phyloP scores from a whole-genome alignment of 164 flowering plant genomes.

The Stephania cephalantha region DNA sequence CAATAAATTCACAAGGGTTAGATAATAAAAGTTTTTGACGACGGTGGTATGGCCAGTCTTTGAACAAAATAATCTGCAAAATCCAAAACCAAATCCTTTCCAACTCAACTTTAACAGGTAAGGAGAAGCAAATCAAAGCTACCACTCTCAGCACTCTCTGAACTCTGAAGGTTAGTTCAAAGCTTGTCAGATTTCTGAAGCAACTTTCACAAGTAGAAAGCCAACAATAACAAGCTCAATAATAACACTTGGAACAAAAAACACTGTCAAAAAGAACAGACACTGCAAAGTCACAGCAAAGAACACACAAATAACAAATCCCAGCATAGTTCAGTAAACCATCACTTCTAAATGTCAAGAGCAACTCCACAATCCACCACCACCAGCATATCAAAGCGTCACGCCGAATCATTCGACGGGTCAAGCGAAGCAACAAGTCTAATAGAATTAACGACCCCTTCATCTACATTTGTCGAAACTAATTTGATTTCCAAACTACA shows the following conservation, averaged over 20 bases:
- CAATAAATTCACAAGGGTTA: not conserved
- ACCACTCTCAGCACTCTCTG: not conserved
- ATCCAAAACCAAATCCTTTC: conserved; percentile 1
- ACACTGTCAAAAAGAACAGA: conserved; percentile 6
- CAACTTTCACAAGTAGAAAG: conserved; percentile 4
- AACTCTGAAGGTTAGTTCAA: not conserved
- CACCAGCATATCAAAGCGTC: not conserved
- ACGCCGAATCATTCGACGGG: no score
- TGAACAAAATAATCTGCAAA: conserved; percentile 4
- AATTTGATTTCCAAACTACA: not conserved
- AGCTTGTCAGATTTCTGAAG: conserved; percentile 16
- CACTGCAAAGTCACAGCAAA: not conserved
- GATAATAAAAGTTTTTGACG: conserved; percentile 5
- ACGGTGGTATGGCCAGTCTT: conserved; percentile 1
- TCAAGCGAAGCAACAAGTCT: no score
- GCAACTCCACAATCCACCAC: conserved; percentile 9
- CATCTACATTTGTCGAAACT: not conserved
- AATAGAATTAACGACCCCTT: no score
- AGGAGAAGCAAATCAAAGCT: conserved; percentile 1
- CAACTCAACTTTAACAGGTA: conserved; percentile 5
- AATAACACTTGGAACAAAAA: not conserved
- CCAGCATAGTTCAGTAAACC: not conserved
- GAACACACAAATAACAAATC: not conserved
- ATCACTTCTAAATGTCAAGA: conserved; percentile 8
- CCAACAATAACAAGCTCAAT: conserved; percentile 5